Evolutionary conservation across 306 rosid species (phyloP).

Genomic region (Cucurbita argyrosperma): DNA sequence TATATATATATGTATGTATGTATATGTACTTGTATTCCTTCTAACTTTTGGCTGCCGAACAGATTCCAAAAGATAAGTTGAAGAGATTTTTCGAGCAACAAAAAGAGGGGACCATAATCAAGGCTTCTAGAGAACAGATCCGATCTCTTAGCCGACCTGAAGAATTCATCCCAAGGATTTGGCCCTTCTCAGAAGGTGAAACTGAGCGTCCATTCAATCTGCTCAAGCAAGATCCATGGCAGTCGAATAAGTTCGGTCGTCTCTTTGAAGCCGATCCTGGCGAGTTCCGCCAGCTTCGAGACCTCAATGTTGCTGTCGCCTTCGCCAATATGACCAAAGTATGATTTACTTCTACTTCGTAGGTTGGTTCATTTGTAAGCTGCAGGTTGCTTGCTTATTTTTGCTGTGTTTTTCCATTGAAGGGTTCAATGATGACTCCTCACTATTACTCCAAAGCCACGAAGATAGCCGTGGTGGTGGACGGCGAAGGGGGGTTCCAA

Average conservation of each 20-base stretch:
- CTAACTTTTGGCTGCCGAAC: neutral
- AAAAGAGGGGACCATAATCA: conserved; percentile 28
- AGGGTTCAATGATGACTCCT: conserved; percentile 5
- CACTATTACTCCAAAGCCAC: neutral
- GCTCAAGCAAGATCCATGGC: conserved; percentile 17
- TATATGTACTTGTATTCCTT: neutral
- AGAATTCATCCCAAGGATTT: conserved; percentile 1
- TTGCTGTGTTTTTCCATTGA: neutral
- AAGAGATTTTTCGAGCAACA: conserved; percentile 31
- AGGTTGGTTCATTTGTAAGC: neutral
- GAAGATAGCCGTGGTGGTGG: neutral
- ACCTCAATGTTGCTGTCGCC: conserved; percentile 26
- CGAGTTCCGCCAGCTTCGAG: conserved; percentile 14
- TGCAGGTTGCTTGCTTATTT: neutral
- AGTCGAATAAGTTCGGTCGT: conserved; percentile 36
- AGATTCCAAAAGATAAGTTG: conserved; percentile 21
- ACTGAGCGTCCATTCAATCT: conserved; percentile 30
- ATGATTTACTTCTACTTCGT: neutral
- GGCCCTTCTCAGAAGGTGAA: conserved; percentile 42
- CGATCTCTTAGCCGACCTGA: conserved; percentile 20
- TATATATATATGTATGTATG: neutral
- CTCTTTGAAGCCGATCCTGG: conserved; percentile 25
- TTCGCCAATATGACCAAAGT: conserved; percentile 42
- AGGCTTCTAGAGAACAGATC: conserved; percentile 29
- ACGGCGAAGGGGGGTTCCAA: neutral